Conservation (phyloP, 805 yeast species). For the Starmerella sp. region DNA sequence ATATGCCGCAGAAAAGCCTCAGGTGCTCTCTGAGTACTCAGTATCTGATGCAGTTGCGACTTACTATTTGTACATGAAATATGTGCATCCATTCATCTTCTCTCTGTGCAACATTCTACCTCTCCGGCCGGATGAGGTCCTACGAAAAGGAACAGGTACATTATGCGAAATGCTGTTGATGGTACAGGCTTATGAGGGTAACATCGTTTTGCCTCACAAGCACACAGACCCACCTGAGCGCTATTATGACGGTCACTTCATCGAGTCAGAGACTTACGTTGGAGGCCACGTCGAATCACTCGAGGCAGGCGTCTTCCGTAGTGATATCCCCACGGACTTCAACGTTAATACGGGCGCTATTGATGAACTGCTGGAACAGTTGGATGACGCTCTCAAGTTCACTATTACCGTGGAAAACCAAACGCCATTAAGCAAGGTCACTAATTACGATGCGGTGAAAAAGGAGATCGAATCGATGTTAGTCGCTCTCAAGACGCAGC, state of each 20-base stretch:
- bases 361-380: constrained; percentile 62
- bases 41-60: constrained; percentile 99
- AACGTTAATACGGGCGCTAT: constrained; percentile 69
- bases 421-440: constrained; percentile 47
- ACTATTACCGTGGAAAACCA: constrained; percentile 73
- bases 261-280: constrained; percentile 93
- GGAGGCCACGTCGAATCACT: constrained; percentile 98
- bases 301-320: constrained; percentile 95
- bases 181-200: constrained; percentile 80
- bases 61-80: constrained; percentile 86
- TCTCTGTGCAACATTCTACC: constrained; percentile 94
- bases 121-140: constrained; percentile 87
- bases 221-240: constrained; percentile 90
- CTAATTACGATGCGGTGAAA: constrained; percentile 65
- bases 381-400: constrained; percentile 68
- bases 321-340: constrained; percentile 70
- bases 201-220: constrained; percentile 80
- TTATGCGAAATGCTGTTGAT: constrained; percentile 92
- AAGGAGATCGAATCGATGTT: constrained; percentile 45
- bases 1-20: constrained; percentile 90
- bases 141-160: constrained; percentile 97
- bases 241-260: constrained; percentile 84
- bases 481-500: constrained; percentile 47
- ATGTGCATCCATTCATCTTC: constrained; percentile 93
- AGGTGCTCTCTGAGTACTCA: constrained; percentile 84